Evolutionary conservation across 2,329 filamentous ascomycete genomes (phyloP).

Genomic region (Trematosphaeria pertusa): DNA sequence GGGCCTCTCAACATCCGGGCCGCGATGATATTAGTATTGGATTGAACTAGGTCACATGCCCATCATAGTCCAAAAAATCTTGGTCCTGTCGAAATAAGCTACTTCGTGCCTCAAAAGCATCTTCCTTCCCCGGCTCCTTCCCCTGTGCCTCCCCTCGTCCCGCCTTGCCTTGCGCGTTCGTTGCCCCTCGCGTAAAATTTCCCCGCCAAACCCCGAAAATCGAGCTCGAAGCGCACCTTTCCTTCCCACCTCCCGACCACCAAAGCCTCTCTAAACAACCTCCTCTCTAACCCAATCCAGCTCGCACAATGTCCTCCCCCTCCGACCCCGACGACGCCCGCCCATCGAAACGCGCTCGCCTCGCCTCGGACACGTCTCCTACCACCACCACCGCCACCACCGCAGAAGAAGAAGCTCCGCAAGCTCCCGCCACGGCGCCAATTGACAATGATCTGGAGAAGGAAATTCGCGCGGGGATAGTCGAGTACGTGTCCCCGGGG

Average conservation of each 20-base stretch:
- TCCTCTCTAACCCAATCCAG: too few relatives aligned
- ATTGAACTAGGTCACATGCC: too few relatives aligned
- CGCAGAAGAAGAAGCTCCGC: slow-evolving; percentile 9
- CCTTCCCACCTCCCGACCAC: neutral
- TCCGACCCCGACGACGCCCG: slow-evolving; percentile 20
- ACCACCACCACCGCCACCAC: slow-evolving; percentile 11
- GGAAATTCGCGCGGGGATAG: slow-evolving; percentile 64
- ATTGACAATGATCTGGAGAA: slow-evolving; percentile 45
- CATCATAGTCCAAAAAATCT: too few relatives aligned
- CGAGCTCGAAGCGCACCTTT: too few relatives aligned
- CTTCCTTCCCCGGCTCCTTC: too few relatives aligned
- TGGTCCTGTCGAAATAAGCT: too few relatives aligned
- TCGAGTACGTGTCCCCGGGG: slow-evolving; percentile 65
- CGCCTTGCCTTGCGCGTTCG: slow-evolving; percentile 20
- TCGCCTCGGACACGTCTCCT: slow-evolving; percentile 31
- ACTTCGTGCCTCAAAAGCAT: too few relatives aligned
- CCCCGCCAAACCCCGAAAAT: slow-evolving; percentile 24
- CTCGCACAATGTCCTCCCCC: slow-evolving; percentile 6
- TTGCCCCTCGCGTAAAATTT: slow-evolving; percentile 35
- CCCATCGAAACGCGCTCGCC: slow-evolving; percentile 43
- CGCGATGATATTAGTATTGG: too few relatives aligned
- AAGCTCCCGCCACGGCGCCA: slow-evolving; percentile 17
- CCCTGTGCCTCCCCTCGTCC: too few relatives aligned
- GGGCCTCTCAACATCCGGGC: too few relatives aligned
- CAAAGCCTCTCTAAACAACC: too few relatives aligned